phyloP scores from a whole-genome alignment of 2,329 filamentous ascomycete genomes.

The Fonsecaea multimorphosa region DNA sequence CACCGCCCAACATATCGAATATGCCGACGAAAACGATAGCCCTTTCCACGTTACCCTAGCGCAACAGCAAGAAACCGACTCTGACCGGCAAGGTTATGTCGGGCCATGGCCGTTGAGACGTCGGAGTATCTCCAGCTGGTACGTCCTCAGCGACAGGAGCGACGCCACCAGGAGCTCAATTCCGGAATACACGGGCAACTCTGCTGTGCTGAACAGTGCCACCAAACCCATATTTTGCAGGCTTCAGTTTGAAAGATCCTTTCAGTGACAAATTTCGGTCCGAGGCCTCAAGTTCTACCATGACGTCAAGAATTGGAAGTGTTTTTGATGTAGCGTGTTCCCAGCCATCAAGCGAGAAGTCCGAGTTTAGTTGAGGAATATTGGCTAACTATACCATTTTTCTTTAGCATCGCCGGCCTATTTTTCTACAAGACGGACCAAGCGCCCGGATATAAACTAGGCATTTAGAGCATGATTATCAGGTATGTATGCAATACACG shows the following conservation, averaged over 20 bases:
- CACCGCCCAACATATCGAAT: conserved; percentile 4
- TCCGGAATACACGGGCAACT: not conserved
- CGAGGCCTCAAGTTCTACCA: conserved; percentile 1
- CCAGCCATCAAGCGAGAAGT: not conserved
- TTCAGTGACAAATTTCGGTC: not conserved
- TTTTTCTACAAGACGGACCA: conserved; percentile 68
- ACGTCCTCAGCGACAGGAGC: not conserved
- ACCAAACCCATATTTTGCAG: not conserved
- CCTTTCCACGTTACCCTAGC: not conserved
- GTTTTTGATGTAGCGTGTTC: not conserved
- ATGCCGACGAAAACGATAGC: not conserved
- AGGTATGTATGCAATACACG: conserved; percentile 42
- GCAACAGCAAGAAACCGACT: not conserved
- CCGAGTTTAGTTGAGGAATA: conserved; percentile 3
- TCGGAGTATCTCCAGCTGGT: conserved; percentile 4
- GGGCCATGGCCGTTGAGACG: conserved; percentile 10
- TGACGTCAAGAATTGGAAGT: not conserved
- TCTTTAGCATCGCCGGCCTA: conserved; percentile 58
- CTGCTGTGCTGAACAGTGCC: not conserved
- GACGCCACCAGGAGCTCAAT: not conserved
- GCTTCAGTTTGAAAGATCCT: not conserved
- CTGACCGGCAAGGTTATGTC: conserved; percentile 6
- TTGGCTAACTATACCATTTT: not conserved
- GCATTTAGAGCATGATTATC: conserved; percentile 64
- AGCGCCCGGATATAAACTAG: conserved; percentile 56